Conservation (phyloP, 805 yeast genomes). For the Suhomyces emberorum region DNA sequence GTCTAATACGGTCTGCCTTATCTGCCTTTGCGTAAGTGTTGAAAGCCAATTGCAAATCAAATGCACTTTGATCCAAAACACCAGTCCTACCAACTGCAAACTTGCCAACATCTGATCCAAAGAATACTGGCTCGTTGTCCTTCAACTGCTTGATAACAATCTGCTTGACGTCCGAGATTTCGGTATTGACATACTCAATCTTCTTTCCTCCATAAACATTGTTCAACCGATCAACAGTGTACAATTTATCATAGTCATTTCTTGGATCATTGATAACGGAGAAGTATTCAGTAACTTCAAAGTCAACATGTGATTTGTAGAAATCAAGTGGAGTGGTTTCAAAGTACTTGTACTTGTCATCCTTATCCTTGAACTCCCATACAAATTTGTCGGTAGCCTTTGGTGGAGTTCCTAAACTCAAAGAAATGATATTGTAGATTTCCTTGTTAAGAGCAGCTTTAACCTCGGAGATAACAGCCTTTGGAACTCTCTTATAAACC, state of each 20-base stretch:
- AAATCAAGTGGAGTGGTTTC: constrained; percentile 65
- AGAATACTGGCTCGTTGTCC: constrained; percentile 76
- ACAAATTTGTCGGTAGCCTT: constrained; percentile 60
- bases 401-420: constrained; percentile 79
- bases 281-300: constrained; percentile 50
- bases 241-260: constrained; percentile 59
- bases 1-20: constrained; percentile 68
- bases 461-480: constrained; percentile 31
- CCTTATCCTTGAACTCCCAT: constrained; percentile 78
- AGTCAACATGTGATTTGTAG: constrained; percentile 51
- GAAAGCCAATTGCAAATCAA: constrained; percentile 59
- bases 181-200: constrained; percentile 68
- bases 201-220: constrained; percentile 69
- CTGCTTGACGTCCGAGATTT: constrained; percentile 53
- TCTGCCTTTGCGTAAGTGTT: constrained; percentile 48
- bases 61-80: constrained; percentile 66
- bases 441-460: constrained; percentile 51
- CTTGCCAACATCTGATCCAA: constrained; percentile 87
- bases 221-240: constrained; percentile 71
- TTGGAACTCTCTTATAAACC: constrained; percentile 40
- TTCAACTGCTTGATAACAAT: constrained; percentile 67
- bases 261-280: constrained; percentile 83
- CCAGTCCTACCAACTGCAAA: constrained; percentile 64
- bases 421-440: constrained; percentile 60
- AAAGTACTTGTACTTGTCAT: constrained; percentile 52